Conservation (phyloP, 2,329 filamentous ascomycete species). For the Aspergillus floridensis region DNA sequence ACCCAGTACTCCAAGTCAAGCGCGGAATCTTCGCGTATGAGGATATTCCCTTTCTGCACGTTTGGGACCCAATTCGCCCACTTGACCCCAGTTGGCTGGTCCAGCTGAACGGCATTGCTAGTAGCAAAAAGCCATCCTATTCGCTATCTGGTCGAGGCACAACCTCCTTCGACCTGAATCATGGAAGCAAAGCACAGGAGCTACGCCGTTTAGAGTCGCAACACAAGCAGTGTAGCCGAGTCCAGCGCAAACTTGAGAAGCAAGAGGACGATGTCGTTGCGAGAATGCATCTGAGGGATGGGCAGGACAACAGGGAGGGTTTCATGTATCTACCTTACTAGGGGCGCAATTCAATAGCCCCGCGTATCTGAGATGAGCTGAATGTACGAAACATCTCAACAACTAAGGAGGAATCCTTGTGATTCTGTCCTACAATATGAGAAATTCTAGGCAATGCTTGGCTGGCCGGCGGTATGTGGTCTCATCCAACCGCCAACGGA, state of each 20-base stretch:
- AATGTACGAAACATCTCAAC: not conserved
- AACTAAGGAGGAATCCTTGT: not conserved
- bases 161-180: not conserved
- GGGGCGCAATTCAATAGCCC: not conserved
- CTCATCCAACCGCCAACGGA: constrained; percentile 19
- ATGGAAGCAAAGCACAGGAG: not conserved
- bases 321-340: constrained; percentile 2
- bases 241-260: not conserved
- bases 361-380: not conserved
- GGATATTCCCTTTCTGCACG: not conserved
- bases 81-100: not conserved
- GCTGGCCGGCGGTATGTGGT: constrained; percentile 13
- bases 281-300: not conserved
- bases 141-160: not conserved
- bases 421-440: not conserved
- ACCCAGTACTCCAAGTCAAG: not conserved
- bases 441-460: constrained; percentile 7
- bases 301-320: not conserved
- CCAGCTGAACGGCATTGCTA: not conserved
- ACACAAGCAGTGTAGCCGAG: not conserved
- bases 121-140: not conserved
- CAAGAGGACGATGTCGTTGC: not conserved
- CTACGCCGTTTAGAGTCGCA: not conserved
- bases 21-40: not conserved
- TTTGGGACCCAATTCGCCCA: not conserved